phyloP scores from a whole-genome alignment of 345 rosid species.

The Rhizophora mangle region DNA sequence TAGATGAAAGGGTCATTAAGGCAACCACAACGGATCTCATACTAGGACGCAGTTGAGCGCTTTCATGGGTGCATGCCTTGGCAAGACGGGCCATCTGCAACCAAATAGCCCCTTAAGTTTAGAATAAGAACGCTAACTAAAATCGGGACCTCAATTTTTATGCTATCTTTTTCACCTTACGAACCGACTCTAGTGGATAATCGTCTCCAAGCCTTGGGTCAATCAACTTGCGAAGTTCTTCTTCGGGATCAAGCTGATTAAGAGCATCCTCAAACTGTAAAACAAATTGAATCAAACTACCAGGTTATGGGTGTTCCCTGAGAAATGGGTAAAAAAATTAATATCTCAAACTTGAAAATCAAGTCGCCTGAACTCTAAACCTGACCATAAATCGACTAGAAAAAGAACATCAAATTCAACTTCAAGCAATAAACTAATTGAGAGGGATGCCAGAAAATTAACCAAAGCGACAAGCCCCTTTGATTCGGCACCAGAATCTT shows the following conservation, averaged over 20 bases:
- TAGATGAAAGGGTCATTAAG: slow-evolving; percentile 73
- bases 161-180: slow-evolving; percentile 45
- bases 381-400: background rate
- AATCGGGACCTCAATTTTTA: background rate
- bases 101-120: background rate
- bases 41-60: slow-evolving; percentile 70
- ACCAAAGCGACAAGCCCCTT: slow-evolving; percentile 93
- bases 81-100: slow-evolving; percentile 91
- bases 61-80: slow-evolving; percentile 82
- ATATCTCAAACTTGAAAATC: background rate
- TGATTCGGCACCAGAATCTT: slow-evolving; percentile 51
- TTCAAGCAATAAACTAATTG: background rate
- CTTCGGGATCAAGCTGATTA: slow-evolving; percentile 50
- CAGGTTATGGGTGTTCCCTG: background rate
- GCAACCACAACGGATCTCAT: slow-evolving; percentile 95
- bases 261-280: slow-evolving; percentile 74
- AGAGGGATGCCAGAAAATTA: slow-evolving; percentile 20
- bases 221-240: slow-evolving; percentile 53
- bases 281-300: background rate
- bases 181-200: slow-evolving; percentile 65
- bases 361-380: background rate
- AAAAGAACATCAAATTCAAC: no score
- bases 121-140: background rate
- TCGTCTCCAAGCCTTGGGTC: slow-evolving; percentile 77
- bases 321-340: background rate